Evolutionary conservation across 441 rosid genomes (phyloP).

Genomic region (Pelargonium cotyledonis): DNA sequence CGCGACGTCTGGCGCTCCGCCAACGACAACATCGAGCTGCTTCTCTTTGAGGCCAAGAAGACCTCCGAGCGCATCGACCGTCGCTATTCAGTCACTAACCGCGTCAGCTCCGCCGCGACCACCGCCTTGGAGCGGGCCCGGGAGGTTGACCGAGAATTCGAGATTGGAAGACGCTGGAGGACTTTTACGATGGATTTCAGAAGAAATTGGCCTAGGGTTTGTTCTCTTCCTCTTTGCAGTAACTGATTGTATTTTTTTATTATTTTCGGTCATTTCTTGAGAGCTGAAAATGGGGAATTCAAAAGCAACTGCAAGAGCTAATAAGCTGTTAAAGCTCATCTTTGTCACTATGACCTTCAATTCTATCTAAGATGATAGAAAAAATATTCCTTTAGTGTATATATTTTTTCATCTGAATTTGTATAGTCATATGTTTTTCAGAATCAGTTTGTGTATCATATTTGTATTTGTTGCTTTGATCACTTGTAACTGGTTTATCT

Average conservation of each 20-base stretch:
- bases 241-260: no score
- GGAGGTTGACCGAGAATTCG: slow-evolving; percentile 64
- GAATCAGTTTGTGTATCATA: not conserved
- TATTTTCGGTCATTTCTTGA: no score
- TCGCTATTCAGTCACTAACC: slow-evolving; percentile 60
- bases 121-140: slow-evolving; percentile 62
- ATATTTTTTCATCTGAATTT: not conserved
- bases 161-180: slow-evolving; percentile 59
- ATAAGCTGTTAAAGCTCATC: no score
- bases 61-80: slow-evolving; percentile 75
- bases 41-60: slow-evolving; percentile 71
- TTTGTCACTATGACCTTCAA: no score
- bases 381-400: no score
- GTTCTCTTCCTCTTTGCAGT: not conserved
- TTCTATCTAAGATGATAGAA: no score
- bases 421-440: not conserved
- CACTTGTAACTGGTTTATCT: not conserved
- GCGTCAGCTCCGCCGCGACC: slow-evolving; percentile 42
- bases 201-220: slow-evolving; percentile 80
- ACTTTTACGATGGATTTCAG: slow-evolving; percentile 54
- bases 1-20: slow-evolving; percentile 72
- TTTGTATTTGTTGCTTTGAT: no score
- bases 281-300: no score
- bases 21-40: slow-evolving; percentile 72
- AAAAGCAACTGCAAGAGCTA: no score